Conservation (phyloP, 345 rosid genomes). For the Passiflora organensis region DNA sequence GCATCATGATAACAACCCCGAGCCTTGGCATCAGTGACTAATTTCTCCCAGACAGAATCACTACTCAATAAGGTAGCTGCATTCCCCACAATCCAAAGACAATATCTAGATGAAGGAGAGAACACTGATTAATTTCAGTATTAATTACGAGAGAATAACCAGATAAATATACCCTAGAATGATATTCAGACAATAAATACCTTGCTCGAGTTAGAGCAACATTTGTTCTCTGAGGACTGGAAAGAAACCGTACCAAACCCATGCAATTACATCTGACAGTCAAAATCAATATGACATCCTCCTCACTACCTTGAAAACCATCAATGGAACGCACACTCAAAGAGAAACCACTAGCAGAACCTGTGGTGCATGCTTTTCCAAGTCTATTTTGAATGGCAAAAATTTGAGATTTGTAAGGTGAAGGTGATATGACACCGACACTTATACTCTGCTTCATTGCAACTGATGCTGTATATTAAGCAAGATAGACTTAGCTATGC, state of each 20-base stretch:
- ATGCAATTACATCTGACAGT: constrained; percentile 41
- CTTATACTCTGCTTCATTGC: constrained; percentile 19
- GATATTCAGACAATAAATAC: constrained; percentile 15
- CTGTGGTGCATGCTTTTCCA: constrained; percentile 7
- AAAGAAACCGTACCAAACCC: constrained; percentile 37
- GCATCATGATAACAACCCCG: constrained; percentile 37
- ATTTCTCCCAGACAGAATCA: constrained; percentile 30
- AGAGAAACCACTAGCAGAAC: constrained; percentile 10
- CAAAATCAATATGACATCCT: constrained; percentile 45
- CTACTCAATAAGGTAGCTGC: constrained; percentile 28
- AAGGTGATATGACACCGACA: constrained; percentile 50
- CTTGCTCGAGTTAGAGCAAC: constrained; percentile 25
- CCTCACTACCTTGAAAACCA: constrained; percentile 58
- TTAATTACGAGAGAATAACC: not conserved
- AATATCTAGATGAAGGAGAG: constrained; percentile 19
- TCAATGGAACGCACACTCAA: constrained; percentile 37
- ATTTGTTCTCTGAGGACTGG: constrained; percentile 10
- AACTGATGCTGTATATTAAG: constrained; percentile 6
- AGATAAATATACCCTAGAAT: not conserved
- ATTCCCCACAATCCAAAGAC: constrained; percentile 51
- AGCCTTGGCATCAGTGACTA: constrained; percentile 33
- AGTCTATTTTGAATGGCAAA: constrained; percentile 39
- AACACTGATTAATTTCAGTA: not conserved
- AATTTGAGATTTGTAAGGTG: constrained; percentile 53
- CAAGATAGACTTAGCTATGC: not conserved